phyloP scores from a whole-genome alignment of 164 flowering plant genomes.

The Akebia trifoliata region DNA sequence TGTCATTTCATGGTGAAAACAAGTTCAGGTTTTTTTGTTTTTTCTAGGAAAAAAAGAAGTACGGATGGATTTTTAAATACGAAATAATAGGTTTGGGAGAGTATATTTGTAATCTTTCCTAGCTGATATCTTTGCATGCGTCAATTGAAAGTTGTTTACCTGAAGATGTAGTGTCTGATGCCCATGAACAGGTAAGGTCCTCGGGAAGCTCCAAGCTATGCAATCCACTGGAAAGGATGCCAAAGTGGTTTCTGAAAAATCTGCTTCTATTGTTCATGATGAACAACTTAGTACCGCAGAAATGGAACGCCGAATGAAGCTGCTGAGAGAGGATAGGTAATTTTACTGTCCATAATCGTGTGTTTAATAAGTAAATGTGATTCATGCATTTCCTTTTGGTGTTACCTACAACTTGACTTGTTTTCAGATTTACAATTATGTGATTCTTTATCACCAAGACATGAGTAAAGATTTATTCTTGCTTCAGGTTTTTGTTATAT shows the following conservation, averaged over 20 bases:
- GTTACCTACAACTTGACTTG: background rate
- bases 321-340: slow-evolving; percentile 67
- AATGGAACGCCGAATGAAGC: slow-evolving; percentile 59
- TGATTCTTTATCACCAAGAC: too few species aligned
- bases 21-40: background rate
- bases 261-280: slow-evolving; percentile 25
- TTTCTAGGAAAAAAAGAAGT: background rate
- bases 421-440: too few species aligned
- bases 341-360: background rate
- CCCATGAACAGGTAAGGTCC: slow-evolving; percentile 28
- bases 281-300: slow-evolving; percentile 63
- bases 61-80: background rate
- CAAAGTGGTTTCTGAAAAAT: slow-evolving; percentile 30
- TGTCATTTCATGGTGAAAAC: background rate
- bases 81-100: background rate
- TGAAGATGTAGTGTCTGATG: slow-evolving; percentile 8
- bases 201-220: slow-evolving; percentile 25
- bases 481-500: too few species aligned
- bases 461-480: too few species aligned
- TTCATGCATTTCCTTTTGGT: background rate
- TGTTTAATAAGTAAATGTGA: background rate
- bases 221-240: slow-evolving; percentile 27
- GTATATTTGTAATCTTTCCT: background rate
- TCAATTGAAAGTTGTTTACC: background rate
- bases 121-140: background rate